Conservation (phyloP, 73 alveolate genomes). For the Durusdinium trenchii region DNA sequence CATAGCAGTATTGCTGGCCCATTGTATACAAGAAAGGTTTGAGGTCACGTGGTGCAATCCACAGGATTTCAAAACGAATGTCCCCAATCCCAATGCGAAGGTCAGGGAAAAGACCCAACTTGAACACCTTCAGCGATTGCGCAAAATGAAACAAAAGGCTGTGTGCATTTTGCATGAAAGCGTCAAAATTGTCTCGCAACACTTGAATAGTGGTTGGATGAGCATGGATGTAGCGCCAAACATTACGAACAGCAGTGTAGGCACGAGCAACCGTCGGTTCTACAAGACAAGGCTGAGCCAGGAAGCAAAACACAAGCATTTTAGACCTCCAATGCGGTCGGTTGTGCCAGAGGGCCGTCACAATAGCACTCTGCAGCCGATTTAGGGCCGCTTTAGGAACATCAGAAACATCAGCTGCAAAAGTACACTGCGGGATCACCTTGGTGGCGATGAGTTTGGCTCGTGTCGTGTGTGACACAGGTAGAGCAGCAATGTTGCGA, state of each 20-base stretch:
- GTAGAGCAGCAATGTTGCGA: not conserved
- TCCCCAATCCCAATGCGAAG: too few relatives aligned
- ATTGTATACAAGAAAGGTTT: too few relatives aligned
- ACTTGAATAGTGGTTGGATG: too few relatives aligned
- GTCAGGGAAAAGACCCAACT: too few relatives aligned
- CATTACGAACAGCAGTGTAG: not conserved
- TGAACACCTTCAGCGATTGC: too few relatives aligned
- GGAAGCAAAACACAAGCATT: not conserved
- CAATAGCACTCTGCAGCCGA: not conserved
- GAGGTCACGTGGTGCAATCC: too few relatives aligned
- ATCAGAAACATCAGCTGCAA: not conserved
- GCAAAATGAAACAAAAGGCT: too few relatives aligned
- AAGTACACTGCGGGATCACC: not conserved
- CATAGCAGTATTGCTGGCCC: too few relatives aligned
- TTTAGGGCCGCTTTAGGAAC: not conserved
- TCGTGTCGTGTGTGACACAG: not conserved
- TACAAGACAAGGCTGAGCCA: not conserved
- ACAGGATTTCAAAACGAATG: too few relatives aligned
- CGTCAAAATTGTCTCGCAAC: too few relatives aligned
- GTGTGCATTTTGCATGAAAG: too few relatives aligned
- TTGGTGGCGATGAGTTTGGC: not conserved
- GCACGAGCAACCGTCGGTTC: not conserved
- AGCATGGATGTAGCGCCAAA: too few relatives aligned
- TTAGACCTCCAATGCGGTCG: not conserved
- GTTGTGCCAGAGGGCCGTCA: not conserved